Percentiles rank a stretch among this genome's conserved stretches.
These are phyloP conservation scores for Scutellaria galericulata DNA, from an alignment of 257 asterid species.

Conservation along the genomic window DNA sequence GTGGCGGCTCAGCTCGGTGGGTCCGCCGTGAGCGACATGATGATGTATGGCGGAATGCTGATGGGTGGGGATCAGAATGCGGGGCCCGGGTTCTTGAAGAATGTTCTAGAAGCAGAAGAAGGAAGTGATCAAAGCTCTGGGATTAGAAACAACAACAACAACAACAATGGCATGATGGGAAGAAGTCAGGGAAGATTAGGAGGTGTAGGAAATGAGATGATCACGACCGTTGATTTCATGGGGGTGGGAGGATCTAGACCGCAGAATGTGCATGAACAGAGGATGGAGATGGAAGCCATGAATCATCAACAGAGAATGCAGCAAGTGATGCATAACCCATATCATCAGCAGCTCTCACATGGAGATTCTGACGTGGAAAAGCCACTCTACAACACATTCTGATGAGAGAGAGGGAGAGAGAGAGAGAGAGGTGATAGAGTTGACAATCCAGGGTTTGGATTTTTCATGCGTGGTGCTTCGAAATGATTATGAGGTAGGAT, in stretches of 20 bases:
- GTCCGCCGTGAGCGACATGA: conserved; percentile 54
- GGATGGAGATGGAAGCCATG: conserved; percentile 51
- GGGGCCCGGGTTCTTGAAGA: conserved; percentile 46
- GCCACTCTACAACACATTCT: conserved; percentile 51
- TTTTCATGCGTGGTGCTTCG: too few relatives aligned
- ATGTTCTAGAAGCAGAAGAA: conserved; percentile 40
- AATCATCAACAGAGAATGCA: conserved; percentile 55
- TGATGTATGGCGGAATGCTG: conserved; percentile 73
- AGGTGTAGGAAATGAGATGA: conserved; percentile 48
- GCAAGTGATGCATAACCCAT: conserved; percentile 50
- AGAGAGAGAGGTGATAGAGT: background rate
- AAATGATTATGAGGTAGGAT: too few relatives aligned
- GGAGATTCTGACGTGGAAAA: conserved; percentile 57
- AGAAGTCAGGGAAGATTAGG: conserved; percentile 33
- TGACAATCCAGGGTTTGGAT: too few relatives aligned
- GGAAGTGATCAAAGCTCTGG: conserved; percentile 34
- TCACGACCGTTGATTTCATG: conserved; percentile 78
- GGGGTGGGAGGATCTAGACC: conserved; percentile 78
- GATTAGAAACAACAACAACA: conserved; percentile 26
- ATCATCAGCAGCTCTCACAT: conserved; percentile 44
- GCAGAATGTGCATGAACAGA: conserved; percentile 47
- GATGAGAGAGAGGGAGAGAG: too few relatives aligned
- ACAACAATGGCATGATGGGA: conserved; percentile 11
- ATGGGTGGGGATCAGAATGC: conserved; percentile 52
- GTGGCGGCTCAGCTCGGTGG: conserved; percentile 47